Evolutionary conservation across 331 rosid species (phyloP).

Genomic region (Arachis monticola): DNA sequence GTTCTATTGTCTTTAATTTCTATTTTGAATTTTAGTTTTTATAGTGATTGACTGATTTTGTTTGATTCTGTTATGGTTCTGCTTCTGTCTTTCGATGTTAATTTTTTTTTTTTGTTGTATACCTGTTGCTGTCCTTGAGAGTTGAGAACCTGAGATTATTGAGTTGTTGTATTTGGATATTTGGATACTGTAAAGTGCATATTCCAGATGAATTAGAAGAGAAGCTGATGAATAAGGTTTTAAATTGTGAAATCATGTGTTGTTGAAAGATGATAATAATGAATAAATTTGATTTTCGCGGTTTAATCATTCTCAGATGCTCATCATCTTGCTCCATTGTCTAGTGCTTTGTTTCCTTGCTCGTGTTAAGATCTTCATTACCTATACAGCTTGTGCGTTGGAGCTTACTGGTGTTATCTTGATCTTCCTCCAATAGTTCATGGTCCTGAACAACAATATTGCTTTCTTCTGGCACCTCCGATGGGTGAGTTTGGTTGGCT

Average conservation of each 20-base stretch:
- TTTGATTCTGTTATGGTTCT: too few species aligned
- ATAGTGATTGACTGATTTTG: too few species aligned
- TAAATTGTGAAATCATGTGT: background rate
- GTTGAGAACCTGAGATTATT: too few species aligned
- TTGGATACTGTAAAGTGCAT: too few species aligned
- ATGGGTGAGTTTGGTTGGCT: conserved; percentile 15
- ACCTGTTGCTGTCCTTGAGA: too few species aligned
- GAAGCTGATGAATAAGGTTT: background rate
- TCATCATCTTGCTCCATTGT: conserved; percentile 53
- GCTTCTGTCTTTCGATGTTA: too few species aligned
- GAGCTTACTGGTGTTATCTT: conserved; percentile 33
- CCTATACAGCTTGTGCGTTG: conserved; percentile 21
- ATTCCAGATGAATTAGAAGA: too few species aligned
- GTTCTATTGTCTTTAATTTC: too few species aligned
- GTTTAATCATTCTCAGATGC: conserved; percentile 61
- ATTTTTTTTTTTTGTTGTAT: too few species aligned
- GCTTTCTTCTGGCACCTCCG: conserved; percentile 34
- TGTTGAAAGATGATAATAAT: conserved; percentile 5
- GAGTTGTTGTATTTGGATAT: too few species aligned
- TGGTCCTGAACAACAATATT: conserved; percentile 30
- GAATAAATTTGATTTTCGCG: conserved; percentile 69
- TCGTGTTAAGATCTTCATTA: background rate
- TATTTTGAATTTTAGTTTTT: too few species aligned
- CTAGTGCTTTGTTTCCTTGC: conserved; percentile 46
- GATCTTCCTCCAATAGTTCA: conserved; percentile 40